Base-by-base conservation (phyloP, 1,284 basidiomycete genomes). In the Ustilago xerochloae region DNA sequence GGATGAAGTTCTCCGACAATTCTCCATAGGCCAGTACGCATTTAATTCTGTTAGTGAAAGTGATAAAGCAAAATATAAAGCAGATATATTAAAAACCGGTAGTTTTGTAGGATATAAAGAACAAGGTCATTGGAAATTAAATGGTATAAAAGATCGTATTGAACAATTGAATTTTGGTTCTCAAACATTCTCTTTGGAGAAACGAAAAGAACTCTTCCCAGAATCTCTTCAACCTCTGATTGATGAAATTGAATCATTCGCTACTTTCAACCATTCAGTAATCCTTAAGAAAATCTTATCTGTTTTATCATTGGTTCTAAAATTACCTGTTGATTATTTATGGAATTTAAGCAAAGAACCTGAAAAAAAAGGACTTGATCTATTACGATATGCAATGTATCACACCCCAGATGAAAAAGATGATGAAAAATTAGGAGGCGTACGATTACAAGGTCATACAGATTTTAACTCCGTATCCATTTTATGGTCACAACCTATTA, bases 151-250 rank as follows among this genome's bases (percentile, higher is more conserved):
- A 36, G 86, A 87, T 57, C 80, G 85, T 1, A 86, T 87, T 55
- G 84, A 85, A 59, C 85, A 86, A 61, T 83, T 86, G 70, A 87
- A 87, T 80, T 85, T 85, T 79, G 86, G 85, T 36, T 76, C 76
- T 4, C 75, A 79, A 33, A 68, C 80, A 35, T 86, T 85, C 35
- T 26, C 49, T 2, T 43, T 62, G 7, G 80, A 77, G 28, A 46
- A 71, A 10, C 47, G 64, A 15, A 15, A 53, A 18, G 38, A 53
- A 32, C 63, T 77, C 38, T 84, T 81, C 63, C 82, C 82, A 1
- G 36, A 41, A 1, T 47, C 58, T 13, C 33, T 84, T 32, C 80
- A 83, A 62, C 46, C 62, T 4, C 47, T 83, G 36, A 47, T 83
- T 22, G 78, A 77, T 10, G 86, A 87, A 81, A 85, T 87, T 41